Evolutionary conservation across 148 eudicot genomes (phyloP).

Genomic region (Rhododendron kiyosumense): DNA sequence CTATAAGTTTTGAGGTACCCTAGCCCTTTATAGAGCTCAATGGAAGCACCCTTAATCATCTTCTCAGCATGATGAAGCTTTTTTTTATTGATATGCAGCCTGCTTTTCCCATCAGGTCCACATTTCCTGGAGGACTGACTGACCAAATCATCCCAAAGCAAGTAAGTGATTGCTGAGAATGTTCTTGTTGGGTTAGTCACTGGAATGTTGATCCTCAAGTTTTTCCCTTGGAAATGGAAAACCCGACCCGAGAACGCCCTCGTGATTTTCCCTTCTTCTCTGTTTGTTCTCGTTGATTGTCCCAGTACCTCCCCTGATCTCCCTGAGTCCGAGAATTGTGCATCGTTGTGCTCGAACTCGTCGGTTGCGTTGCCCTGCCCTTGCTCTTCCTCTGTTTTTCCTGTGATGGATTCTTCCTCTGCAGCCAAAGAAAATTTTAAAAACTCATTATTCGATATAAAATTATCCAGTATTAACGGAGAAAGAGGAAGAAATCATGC

Average conservation of each 20-base stretch:
- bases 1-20: conserved; percentile 87
- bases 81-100: conserved; percentile 58
- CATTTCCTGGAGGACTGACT: conserved; percentile 64
- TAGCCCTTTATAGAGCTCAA: conserved; percentile 80
- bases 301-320: conserved; percentile 39
- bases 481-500: not conserved
- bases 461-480: too few species aligned
- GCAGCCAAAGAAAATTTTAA: not conserved
- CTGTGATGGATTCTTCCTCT: conserved; percentile 53
- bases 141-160: conserved; percentile 71
- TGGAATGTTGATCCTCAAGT: conserved; percentile 69
- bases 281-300: conserved; percentile 34
- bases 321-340: conserved; percentile 31
- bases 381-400: conserved; percentile 43
- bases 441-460: not conserved
- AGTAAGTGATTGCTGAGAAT: conserved; percentile 69
- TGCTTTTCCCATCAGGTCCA: conserved; percentile 40
- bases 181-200: conserved; percentile 75
- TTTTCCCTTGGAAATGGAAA: conserved; percentile 61
- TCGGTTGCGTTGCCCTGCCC: conserved; percentile 5
- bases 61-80: conserved; percentile 88
- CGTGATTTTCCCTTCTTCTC: conserved; percentile 40
- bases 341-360: conserved; percentile 36
- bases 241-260: conserved; percentile 43
- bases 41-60: conserved; percentile 59